These are phyloP conservation scores for Leccinum disarticulatum DNA, from an alignment of 768 basidiomycete species.

Conservation along the genomic window DNA sequence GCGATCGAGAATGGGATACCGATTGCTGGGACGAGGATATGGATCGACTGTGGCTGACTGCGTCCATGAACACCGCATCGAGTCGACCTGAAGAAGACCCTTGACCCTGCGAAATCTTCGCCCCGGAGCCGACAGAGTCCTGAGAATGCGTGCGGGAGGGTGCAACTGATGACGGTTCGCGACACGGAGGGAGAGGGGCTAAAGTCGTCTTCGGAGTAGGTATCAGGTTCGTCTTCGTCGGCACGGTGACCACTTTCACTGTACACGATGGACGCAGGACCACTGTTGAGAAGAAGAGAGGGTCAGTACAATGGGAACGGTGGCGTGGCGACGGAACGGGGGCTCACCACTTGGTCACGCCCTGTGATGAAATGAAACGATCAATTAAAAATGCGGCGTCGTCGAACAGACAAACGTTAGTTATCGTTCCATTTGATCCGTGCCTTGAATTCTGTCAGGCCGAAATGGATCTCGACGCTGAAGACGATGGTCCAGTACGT, in stretches of 20 bases:
- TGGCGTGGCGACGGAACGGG: neutral
- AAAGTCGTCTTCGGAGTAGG: conserved; percentile 63
- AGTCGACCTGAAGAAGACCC: conserved; percentile 29
- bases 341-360: conserved; percentile 68
- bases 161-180: conserved; percentile 42
- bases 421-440: conserved; percentile 83
- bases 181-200: conserved; percentile 33
- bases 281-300: conserved; percentile 40
- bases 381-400: neutral
- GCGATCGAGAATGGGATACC: conserved; percentile 15
- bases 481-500: conserved; percentile 85
- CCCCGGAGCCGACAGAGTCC: conserved; percentile 35
- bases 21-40: conserved; percentile 19
- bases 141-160: conserved; percentile 57
- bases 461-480: conserved; percentile 81
- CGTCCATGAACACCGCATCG: conserved; percentile 30
- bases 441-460: conserved; percentile 78
- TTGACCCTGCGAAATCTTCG: conserved; percentile 33
- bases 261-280: conserved; percentile 78
- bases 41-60: conserved; percentile 27
- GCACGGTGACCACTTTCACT: conserved; percentile 75
- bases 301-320: neutral
- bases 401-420: conserved; percentile 49
- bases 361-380: conserved; percentile 40
- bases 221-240: conserved; percentile 71